phyloP scores from a whole-genome alignment of 495 filamentous ascomycete species.

The Penicillium maclennaniae region DNA sequence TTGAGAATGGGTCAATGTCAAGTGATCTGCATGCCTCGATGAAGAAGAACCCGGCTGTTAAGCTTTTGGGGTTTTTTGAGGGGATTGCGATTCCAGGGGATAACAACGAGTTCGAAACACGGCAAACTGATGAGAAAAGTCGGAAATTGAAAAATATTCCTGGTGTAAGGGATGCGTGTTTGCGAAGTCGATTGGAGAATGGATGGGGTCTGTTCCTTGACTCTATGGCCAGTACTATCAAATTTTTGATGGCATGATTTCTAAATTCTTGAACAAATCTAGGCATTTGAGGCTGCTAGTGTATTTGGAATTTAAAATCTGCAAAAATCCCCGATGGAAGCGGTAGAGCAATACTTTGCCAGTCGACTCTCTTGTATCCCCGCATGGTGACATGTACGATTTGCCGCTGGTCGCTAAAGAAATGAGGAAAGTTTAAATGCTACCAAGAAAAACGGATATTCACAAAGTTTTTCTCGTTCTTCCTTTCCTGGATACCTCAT shows the following conservation, averaged over 20 bases:
- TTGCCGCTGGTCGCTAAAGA: no score
- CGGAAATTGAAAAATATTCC: slow-evolving; percentile 12
- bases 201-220: slow-evolving; percentile 1
- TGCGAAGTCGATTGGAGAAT: slow-evolving; percentile 26
- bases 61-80: slow-evolving; percentile 26
- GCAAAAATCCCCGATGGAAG: no score
- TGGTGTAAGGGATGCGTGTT: slow-evolving; percentile 21
- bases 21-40: slow-evolving; percentile 8
- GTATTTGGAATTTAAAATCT: no score
- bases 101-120: slow-evolving; percentile 12
- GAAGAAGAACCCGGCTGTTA: slow-evolving; percentile 23
- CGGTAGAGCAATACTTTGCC: no score
- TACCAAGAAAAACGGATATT: no score
- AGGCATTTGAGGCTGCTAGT: no score
- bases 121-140: slow-evolving; percentile 10
- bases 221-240: neutral
- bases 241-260: neutral
- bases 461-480: no score
- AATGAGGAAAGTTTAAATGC: no score
- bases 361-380: no score
- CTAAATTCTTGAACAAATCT: neutral
- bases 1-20: neutral
- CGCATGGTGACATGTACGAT: no score
- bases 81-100: neutral
- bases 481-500: no score